Evolutionary conservation across 345 rosid species (phyloP), one percentile per base, ranked within the genome.

Genomic region (Microthlaspi erraticum): DNA sequence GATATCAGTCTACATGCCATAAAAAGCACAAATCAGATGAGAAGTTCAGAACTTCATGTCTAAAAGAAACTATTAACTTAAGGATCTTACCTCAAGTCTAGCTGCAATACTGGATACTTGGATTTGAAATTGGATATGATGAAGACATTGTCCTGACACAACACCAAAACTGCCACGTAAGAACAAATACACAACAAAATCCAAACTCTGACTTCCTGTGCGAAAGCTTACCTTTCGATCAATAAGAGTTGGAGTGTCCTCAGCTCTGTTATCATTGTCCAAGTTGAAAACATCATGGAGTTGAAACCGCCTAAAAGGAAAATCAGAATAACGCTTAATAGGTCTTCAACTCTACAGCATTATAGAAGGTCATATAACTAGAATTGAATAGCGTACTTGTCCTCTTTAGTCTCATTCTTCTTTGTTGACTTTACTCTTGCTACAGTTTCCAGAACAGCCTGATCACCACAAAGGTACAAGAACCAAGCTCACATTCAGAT

Each of bases 401-500:
- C 96, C 63, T 73, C 94, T 79, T 86, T 88, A 0, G 92, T 85
- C 57, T 90, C 92, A 75, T 90, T 90, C 84, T 90, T 90, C 87
- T 90, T 90, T 16, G 88, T 16, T 7, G 77, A 1, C 81, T 66
- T 87, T 8, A 88, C 88, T 78, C 97, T 88, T 39, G 93, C 93
- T 62, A 90, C 97, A 76, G 92, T 90, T 81, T 90, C 97, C 87
- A 93, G 71, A 77, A 88, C 97, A 72, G 98, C 97, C 98, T 88
- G 89, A 71, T 38, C 55, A 48, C 45, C 79, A 69, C 60, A 69
- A 69, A 67, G 57, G 57, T 60, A 74, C 69, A 70, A 67, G 39
- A 57, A 45, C 50, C 29, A 70, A 49, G 0, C 20, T 46, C 48
- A 46, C 45, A 76, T 55, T 75, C 41, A 68, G 65, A 68, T 62